Base-by-base conservation (phyloP, 208 protist species). In the Borovskyia barvae region DNA sequence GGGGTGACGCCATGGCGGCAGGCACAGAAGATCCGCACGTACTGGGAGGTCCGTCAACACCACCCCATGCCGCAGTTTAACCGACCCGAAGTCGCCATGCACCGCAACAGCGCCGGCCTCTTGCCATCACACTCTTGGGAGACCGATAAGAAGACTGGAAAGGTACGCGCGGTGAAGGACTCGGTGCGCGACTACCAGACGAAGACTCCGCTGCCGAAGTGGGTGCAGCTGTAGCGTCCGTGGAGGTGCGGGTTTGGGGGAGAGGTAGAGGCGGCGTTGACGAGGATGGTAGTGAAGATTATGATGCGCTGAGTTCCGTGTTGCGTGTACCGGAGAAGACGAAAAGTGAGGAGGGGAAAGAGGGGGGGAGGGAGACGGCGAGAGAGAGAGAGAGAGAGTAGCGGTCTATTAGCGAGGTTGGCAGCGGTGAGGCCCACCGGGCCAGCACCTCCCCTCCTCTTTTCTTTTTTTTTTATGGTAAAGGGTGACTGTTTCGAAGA, bases 61-160 rank as follows among this genome's bases (percentile, higher is more conserved):
- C 86, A 96, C 57, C 90, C 90, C 26, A 93, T 94, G 84, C 85
- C 90, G 28, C 83, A 92, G 72, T 96, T 96, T 59, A 87, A 94
- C 48, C 66, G 85, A 22, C 90, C 90, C 0, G 85, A 91, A 75
- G 81, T 96, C 56, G 87, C 81, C 15, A 87, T 93, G 82, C 90
- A 96, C 72, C 86, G 90, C 55, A 96, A 96, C 67, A 83, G 70
- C 7, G 74, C 83, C 5, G 85, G 72, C 12, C 48, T 94, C 47
- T 77, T 96, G 40, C 90, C 90, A 4, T 55, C 87, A 32, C 86
- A 96, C 54, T 30, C 92, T 56, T 96, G 87, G 85, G 87, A 93
- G 60, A 89, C 79, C 11, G 90, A 96, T 67, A 96, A 94, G 77
- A 96, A 96, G 79, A 91, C 90, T 1, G 90, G 90, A 26, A 92